Base-by-base conservation (phyloP, 2,329 filamentous ascomycete species). In the Nemania bipapillata region DNA sequence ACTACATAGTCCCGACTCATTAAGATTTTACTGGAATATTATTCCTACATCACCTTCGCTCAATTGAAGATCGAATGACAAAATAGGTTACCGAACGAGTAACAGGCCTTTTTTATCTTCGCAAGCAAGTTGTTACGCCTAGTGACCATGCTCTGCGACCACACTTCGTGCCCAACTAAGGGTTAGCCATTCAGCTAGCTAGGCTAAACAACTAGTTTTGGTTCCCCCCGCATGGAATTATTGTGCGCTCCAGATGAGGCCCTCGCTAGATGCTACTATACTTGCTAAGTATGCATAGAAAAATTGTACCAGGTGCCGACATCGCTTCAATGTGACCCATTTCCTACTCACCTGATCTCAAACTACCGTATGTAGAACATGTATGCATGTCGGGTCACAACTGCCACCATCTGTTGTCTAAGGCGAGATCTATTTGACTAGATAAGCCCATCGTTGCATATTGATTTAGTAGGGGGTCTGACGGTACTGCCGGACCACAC, bases 271-370 rank as follows among this genome's bases (percentile, higher is more conserved):
- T 65, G 61, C 45, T 54, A 57, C 40, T 63, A 47, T 66, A 59
- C 28, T 53, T n/a, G 61, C 59, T 63, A 66, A 50, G 28, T 54
- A 26, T 52, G 37, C 47, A 42, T 20, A 30, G 49, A 66, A 57
- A 67, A 58, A 22, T 2, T 11, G 40, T 7, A n/a, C 32, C 24
- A 49, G 24, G 11, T 65, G 65, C 65, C 65, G 66, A 69, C 62
- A 66, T 70, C 69, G 69, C 69, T 63, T 47, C 32, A 35, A 53
- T 22, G 63, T 52, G 54, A 63, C 59, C 69, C 69, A 52, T 59
- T 55, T 59, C 55, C 28, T 24, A 56, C 56, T 66, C 66, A 66
- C 58, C 62, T 68, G 66, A 70, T 70, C 54, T 45, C 20, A 2
- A 56, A 47, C 60, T 68, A 26, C 61, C 30, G 52, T 59, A 40